Evolutionary conservation across 2,329 filamentous ascomycete species (phyloP).

Genomic region (Fusarium sp.): DNA sequence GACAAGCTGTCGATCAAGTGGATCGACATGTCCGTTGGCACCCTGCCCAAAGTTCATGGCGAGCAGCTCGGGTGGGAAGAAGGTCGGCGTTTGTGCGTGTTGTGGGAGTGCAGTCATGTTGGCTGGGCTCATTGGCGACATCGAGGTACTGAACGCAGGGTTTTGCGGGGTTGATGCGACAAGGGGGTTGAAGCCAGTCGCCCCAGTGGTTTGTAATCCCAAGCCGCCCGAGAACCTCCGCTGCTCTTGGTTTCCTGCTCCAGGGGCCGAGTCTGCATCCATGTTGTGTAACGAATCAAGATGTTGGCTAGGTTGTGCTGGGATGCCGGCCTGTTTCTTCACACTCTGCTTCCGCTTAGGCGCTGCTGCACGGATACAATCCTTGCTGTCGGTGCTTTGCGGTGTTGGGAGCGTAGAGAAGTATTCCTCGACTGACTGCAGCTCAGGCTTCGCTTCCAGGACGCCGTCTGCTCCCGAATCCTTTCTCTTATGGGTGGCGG

Average conservation of each 20-base stretch:
- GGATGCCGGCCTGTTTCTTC: constrained; percentile 46
- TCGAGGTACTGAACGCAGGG: constrained; percentile 55
- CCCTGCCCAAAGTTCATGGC: constrained; percentile 60
- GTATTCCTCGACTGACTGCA: constrained; percentile 96
- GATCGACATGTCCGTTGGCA: constrained; percentile 65
- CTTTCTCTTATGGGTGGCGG: constrained; percentile 71
- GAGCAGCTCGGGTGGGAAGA: constrained; percentile 64
- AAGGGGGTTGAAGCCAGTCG: constrained; percentile 53
- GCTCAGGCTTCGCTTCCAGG: constrained; percentile 84
- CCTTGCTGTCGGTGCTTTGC: constrained; percentile 55
- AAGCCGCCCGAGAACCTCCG: constrained; percentile 56
- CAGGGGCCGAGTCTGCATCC: constrained; percentile 26
- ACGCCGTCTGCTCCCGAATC: constrained; percentile 88
- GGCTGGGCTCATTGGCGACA: constrained; percentile 64
- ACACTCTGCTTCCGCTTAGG: constrained; percentile 51
- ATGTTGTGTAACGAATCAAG: constrained; percentile 35
- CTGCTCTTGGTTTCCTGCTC: constrained; percentile 40
- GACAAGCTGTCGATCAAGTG: constrained; percentile 79
- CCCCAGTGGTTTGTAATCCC: constrained; percentile 53
- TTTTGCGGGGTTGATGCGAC: constrained; percentile 54
- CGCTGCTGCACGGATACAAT: constrained; percentile 33
- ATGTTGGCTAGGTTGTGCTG: constrained; percentile 27
- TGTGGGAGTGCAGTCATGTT: constrained; percentile 52
- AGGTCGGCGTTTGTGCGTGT: constrained; percentile 50
- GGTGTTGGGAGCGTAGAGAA: constrained; percentile 79